Percentiles rank a stretch among this genome's conserved stretches.
phyloP scores from a whole-genome alignment of 331 rosid species.

The Arachis monticola region DNA sequence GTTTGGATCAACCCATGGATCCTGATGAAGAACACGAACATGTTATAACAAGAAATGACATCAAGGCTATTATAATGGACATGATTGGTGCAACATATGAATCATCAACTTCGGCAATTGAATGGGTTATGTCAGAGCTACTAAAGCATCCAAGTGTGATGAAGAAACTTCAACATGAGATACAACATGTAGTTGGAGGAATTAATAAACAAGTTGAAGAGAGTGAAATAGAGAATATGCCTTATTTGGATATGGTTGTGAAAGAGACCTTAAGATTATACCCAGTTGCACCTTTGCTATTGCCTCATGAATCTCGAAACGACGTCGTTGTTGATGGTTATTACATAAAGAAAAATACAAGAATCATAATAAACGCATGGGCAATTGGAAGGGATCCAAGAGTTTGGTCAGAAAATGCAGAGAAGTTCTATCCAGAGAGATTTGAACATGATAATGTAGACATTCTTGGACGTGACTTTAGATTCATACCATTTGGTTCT shows the following conservation, averaged over 20 bases:
- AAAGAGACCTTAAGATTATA: constrained; percentile 31
- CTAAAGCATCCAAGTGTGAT: constrained; percentile 47
- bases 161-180: constrained; percentile 49
- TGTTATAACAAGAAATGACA: constrained; percentile 22
- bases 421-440: constrained; percentile 53
- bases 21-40: not conserved
- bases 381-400: constrained; percentile 48
- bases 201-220: constrained; percentile 44
- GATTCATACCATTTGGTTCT: constrained; percentile 54
- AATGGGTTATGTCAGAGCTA: constrained; percentile 52
- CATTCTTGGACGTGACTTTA: constrained; percentile 44
- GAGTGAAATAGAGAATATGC: constrained; percentile 37
- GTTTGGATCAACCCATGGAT: constrained; percentile 28
- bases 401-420: constrained; percentile 51
- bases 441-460: constrained; percentile 26
- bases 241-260: constrained; percentile 34
- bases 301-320: constrained; percentile 37
- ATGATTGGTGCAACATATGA: constrained; percentile 33
- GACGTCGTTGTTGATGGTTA: constrained; percentile 42
- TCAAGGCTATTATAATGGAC: constrained; percentile 45
- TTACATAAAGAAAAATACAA: constrained; percentile 39
- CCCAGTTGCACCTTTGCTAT: constrained; percentile 39
- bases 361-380: constrained; percentile 40
- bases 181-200: constrained; percentile 40
- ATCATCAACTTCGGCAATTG: not conserved